These are phyloP conservation scores for Conringia planisiliqua DNA, from an alignment of 345 rosid genomes.

Conservation along the genomic window DNA sequence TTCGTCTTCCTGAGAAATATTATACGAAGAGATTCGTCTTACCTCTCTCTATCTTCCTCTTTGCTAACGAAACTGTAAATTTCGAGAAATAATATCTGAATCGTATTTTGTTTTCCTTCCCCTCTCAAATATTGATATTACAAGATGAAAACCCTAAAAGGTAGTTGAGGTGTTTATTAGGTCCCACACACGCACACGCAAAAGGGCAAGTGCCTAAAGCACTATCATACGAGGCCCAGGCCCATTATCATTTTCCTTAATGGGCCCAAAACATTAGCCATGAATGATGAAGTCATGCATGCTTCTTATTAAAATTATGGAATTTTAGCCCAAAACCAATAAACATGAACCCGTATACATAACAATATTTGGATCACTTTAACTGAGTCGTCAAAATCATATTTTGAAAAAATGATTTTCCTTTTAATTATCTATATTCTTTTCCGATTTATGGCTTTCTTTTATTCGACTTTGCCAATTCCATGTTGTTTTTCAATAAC, in stretches of 20 bases:
- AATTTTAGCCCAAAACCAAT: no score
- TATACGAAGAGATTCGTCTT: background rate
- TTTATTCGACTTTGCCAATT: background rate
- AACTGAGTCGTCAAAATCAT: background rate
- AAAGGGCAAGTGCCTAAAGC: background rate
- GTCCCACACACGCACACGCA: background rate
- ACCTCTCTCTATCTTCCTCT: conserved; percentile 16
- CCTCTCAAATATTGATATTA: conserved; percentile 11
- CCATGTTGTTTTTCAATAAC: background rate
- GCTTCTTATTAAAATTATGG: no score
- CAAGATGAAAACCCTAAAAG: conserved; percentile 18
- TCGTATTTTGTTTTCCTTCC: conserved; percentile 4
- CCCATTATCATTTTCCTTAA: background rate
- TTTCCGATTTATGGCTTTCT: background rate
- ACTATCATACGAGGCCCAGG: background rate
- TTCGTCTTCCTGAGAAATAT: background rate
- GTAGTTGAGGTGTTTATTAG: background rate
- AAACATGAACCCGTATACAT: no score
- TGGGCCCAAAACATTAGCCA: background rate
- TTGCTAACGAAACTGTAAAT: background rate
- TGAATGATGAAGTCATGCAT: no score
- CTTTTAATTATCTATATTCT: background rate
- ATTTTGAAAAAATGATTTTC: background rate
- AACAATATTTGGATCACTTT: background rate
- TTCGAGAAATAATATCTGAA: conserved; percentile 3